These are phyloP conservation scores for Ustilaginoidea virens DNA, from an alignment of 2,329 filamentous ascomycete species.

Conservation along the genomic window DNA sequence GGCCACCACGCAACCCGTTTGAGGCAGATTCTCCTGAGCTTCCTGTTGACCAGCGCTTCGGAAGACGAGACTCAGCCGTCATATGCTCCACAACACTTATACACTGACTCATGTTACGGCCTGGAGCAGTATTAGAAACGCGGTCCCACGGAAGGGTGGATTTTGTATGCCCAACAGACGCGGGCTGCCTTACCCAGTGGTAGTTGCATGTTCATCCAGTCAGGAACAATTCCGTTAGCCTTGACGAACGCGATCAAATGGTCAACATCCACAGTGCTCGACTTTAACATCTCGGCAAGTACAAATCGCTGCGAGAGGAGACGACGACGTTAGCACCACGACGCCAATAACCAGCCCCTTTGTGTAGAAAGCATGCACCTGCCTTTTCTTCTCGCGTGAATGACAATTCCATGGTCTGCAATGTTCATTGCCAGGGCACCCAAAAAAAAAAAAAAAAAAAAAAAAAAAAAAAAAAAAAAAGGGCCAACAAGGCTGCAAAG, in stretches of 20 bases:
- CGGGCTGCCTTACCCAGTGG: conserved; percentile 23
- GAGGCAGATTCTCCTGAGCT: conserved; percentile 16
- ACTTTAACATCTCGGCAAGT: conserved; percentile 42
- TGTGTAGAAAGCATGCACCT: background rate
- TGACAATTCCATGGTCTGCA: conserved; percentile 4
- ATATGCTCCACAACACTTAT: conserved; percentile 23
- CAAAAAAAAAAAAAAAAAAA: background rate
- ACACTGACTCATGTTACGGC: conserved; percentile 32
- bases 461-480: background rate
- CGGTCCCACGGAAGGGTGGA: conserved; percentile 1
- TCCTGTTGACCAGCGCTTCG: conserved; percentile 21
- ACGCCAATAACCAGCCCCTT: background rate
- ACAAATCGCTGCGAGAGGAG: conserved; percentile 32
- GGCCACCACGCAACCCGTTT: background rate
- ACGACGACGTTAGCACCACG: background rate
- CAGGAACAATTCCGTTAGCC: conserved; percentile 22
- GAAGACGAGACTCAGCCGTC: conserved; percentile 13
- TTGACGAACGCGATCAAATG: conserved; percentile 32
- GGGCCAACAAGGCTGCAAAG: too few species aligned
- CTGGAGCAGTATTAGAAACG: conserved; percentile 12
- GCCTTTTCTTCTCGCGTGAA: conserved; percentile 7
- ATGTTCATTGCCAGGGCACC: background rate
- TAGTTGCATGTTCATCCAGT: conserved; percentile 33
- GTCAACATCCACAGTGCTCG: conserved; percentile 32
- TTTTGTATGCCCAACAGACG: background rate